Evolutionary conservation across 176 grass and related monocot species (phyloP).

Genomic region (Pontederia paniculata): DNA sequence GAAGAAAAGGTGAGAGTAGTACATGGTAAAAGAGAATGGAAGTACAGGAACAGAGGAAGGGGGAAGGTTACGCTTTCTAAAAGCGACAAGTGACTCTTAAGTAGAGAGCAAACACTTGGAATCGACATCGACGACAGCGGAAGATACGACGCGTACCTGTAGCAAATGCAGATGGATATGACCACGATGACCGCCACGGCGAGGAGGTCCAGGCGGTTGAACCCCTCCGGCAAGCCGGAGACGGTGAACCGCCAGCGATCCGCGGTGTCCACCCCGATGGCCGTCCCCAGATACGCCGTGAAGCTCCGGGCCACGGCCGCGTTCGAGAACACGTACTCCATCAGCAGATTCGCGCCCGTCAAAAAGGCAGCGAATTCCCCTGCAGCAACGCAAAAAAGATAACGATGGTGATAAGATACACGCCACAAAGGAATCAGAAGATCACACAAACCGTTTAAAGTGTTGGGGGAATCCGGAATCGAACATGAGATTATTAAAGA

Average conservation of each 20-base stretch:
- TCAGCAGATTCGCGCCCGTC: slow-evolving; percentile 87
- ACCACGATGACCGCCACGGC: slow-evolving; percentile 67
- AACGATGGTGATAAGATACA: not conserved
- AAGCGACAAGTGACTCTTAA: no score
- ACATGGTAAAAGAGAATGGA: no score
- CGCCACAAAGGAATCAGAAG: not conserved
- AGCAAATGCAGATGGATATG: slow-evolving; percentile 81
- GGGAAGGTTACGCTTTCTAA: no score
- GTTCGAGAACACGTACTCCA: slow-evolving; percentile 99
- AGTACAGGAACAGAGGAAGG: no score
- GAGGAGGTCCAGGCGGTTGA: slow-evolving; percentile 80
- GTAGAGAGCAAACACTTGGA: no score
- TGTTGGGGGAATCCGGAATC: no score
- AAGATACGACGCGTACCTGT: slow-evolving; percentile 42
- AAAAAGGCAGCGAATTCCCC: slow-evolving; percentile 92
- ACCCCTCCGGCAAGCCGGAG: slow-evolving; percentile 48
- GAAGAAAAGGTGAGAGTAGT: no score
- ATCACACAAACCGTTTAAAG: not conserved
- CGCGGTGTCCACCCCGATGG: slow-evolving; percentile 53
- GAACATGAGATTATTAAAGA: no score
- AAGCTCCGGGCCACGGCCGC: slow-evolving; percentile 92
- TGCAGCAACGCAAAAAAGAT: slow-evolving; percentile 1
- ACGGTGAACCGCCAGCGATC: slow-evolving; percentile 59
- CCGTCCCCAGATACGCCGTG: slow-evolving; percentile 88
- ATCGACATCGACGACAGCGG: no score